Conservation (phyloP, 1,139 yeast genomes). For the Suhomyces atakaporum region DNA sequence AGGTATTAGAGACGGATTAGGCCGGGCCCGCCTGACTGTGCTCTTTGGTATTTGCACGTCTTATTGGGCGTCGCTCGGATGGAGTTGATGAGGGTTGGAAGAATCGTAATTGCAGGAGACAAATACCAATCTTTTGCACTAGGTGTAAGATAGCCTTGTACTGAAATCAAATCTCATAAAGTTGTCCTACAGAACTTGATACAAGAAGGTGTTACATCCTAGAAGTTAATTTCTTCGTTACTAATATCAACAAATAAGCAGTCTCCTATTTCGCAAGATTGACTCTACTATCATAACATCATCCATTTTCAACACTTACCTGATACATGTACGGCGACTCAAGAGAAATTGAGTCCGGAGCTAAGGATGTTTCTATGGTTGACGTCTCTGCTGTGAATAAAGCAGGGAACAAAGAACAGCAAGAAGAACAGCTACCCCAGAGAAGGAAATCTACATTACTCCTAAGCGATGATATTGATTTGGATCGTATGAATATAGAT, state of each 20-base stretch:
- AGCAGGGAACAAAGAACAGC: slow-evolving; percentile 11
- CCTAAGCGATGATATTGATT: slow-evolving; percentile 41
- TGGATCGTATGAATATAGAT: slow-evolving; percentile 43
- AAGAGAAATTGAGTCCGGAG: slow-evolving; percentile 12
- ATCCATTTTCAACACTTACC: background rate
- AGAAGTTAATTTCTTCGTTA: background rate
- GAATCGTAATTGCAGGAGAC: background rate
- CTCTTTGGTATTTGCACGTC: slow-evolving; percentile 1
- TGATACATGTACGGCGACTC: slow-evolving; percentile 10
- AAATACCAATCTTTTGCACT: background rate
- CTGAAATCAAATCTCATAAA: too few relatives aligned
- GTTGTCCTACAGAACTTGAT: background rate
- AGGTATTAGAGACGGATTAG: background rate
- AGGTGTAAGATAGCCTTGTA: background rate
- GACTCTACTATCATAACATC: background rate
- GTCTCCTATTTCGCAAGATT: background rate
- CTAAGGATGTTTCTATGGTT: slow-evolving; percentile 45
- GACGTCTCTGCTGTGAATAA: slow-evolving; percentile 33
- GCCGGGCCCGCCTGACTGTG: slow-evolving; percentile 4
- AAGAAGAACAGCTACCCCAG: slow-evolving; percentile 27
- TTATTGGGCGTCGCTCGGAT: slow-evolving; percentile 2
- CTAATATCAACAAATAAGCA: background rate
- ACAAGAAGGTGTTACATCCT: background rate
- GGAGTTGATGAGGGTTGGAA: slow-evolving; percentile 2
- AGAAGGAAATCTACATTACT: slow-evolving; percentile 46